A percentile compares a stretch with the other conserved stretches of the same genome.
Evolutionary conservation across 768 basidiomycete genomes (phyloP).

Genomic region (Lactarius psammicola): DNA sequence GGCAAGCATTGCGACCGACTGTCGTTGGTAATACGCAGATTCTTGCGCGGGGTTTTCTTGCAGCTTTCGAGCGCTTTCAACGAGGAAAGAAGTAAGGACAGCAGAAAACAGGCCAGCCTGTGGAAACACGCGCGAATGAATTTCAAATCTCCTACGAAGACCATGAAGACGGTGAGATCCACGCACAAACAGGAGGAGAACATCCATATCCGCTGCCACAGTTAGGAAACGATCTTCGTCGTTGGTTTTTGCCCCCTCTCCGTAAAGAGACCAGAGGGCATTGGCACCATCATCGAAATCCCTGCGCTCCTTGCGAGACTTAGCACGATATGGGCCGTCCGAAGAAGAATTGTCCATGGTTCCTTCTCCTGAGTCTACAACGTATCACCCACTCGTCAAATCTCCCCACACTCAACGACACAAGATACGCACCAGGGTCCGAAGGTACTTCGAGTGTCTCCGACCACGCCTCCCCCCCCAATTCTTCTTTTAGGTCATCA

Average conservation of each 20-base stretch:
- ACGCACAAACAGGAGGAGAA: background rate
- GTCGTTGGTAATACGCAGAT: background rate
- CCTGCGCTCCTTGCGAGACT: background rate
- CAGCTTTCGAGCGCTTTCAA: background rate
- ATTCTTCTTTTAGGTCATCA: too few species aligned
- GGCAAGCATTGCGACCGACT: background rate
- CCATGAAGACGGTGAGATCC: accelerated
- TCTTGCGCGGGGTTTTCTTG: background rate
- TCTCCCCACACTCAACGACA: background rate
- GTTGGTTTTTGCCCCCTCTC: background rate
- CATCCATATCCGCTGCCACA: background rate
- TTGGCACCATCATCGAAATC: slow-evolving; percentile 14
- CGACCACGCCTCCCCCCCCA: too few species aligned
- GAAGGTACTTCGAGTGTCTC: too few species aligned
- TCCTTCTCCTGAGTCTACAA: background rate
- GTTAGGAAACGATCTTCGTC: background rate
- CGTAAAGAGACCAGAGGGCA: slow-evolving; percentile 1
- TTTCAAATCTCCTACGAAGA: background rate
- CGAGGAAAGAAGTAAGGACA: slow-evolving; percentile 3
- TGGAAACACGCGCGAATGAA: background rate
- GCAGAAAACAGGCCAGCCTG: slow-evolving; percentile 17
- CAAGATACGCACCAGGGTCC: background rate
- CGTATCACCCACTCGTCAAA: background rate
- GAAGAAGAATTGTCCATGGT: background rate
- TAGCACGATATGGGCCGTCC: background rate